Conservation (phyloP, 1,284 basidiomycete genomes). For the Erythrobasidium hasegawianum region DNA sequence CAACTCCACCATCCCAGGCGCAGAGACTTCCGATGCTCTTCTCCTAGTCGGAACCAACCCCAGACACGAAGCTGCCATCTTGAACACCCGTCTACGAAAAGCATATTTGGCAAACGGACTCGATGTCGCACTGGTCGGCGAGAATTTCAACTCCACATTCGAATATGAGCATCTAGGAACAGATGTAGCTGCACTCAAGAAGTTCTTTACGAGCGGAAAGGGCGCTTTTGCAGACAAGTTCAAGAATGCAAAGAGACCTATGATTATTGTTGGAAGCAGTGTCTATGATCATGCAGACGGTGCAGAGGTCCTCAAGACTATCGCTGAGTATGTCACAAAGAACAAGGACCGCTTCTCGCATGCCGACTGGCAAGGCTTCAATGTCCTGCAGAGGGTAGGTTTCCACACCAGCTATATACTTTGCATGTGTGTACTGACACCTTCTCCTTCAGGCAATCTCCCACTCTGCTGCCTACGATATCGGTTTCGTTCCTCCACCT, state of each 20-base stretch:
- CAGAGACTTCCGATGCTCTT: slow-evolving; percentile 88
- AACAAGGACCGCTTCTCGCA: slow-evolving; percentile 74
- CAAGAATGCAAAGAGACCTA: slow-evolving; percentile 82
- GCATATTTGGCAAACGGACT: slow-evolving; percentile 63
- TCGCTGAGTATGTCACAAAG: slow-evolving; percentile 74
- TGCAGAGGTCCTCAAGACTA: slow-evolving; percentile 68
- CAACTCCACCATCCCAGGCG: slow-evolving; percentile 87
- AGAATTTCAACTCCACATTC: slow-evolving; percentile 86
- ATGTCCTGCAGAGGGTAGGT: slow-evolving; percentile 80
- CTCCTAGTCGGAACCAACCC: slow-evolving; percentile 96
- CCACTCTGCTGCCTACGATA: slow-evolving; percentile 89
- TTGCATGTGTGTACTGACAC: background rate
- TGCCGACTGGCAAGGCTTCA: slow-evolving; percentile 94
- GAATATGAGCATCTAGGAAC: slow-evolving; percentile 67
- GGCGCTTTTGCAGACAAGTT: slow-evolving; percentile 85
- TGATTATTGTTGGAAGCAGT: slow-evolving; percentile 89
- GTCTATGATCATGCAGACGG: slow-evolving; percentile 84
- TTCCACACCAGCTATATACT: too few relatives aligned
- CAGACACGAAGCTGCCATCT: slow-evolving; percentile 91
- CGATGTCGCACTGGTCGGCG: slow-evolving; percentile 62
- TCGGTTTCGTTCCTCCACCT: slow-evolving; percentile 83
- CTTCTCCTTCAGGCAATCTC: slow-evolving; percentile 62
- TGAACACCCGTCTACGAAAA: slow-evolving; percentile 80
- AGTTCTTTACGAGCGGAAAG: slow-evolving; percentile 56
- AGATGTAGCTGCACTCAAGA: slow-evolving; percentile 68